Conservation (phyloP, 352 stramenopile genomes). For the Phytophthora aleatoria region DNA sequence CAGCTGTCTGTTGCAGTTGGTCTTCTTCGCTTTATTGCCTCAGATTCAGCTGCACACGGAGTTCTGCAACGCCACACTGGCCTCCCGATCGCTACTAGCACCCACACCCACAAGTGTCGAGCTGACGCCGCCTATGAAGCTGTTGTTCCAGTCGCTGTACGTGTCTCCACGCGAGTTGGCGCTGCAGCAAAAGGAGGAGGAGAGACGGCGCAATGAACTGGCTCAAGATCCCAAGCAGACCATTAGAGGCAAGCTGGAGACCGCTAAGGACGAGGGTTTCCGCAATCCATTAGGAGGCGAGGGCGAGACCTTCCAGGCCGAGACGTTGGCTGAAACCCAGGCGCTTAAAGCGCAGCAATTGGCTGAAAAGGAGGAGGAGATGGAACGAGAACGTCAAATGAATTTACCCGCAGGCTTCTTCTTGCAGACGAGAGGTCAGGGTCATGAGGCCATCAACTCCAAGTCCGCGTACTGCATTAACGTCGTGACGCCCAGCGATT, state of each 20-base stretch:
- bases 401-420: constrained; percentile 64
- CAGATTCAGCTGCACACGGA: constrained; percentile 65
- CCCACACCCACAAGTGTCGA: constrained; percentile 47
- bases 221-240: constrained; percentile 29
- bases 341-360: constrained; percentile 11
- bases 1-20: constrained; percentile 67
- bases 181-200: constrained; percentile 48
- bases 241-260: constrained; percentile 22
- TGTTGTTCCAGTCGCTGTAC: constrained; percentile 83
- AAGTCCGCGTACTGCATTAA: constrained; percentile 80
- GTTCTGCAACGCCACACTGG: constrained; percentile 66
- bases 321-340: constrained; percentile 24
- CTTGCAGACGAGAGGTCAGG: constrained; percentile 72
- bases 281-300: constrained; percentile 13
- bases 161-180: constrained; percentile 64
- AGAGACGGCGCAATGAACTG: constrained; percentile 39
- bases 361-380: constrained; percentile 16
- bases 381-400: constrained; percentile 32
- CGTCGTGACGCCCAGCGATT: constrained; percentile 65
- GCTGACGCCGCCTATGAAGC: constrained; percentile 61
- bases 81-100: constrained; percentile 44
- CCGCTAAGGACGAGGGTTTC: constrained; percentile 10
- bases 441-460: constrained; percentile 67
- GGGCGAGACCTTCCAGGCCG: constrained; percentile 24
- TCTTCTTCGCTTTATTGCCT: constrained; percentile 76